These are phyloP conservation scores for Fraxinus platypoda DNA, from an alignment of 305 asterid genomes.

Conservation along the genomic window DNA sequence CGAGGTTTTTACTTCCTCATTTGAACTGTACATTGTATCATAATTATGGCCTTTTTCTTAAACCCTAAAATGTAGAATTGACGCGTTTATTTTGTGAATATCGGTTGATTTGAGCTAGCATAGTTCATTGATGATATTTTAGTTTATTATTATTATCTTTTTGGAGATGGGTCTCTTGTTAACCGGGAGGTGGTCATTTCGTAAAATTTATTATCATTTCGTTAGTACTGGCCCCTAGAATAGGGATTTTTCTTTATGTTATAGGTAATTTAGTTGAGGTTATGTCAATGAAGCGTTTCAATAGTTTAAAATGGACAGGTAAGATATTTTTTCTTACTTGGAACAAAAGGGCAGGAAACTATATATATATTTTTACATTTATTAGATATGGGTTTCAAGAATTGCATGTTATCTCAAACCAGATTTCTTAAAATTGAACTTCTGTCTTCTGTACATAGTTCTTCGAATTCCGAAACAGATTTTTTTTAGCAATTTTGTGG, in stretches of 20 bases:
- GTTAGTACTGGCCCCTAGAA: background rate
- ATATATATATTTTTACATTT: background rate
- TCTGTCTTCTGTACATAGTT: background rate
- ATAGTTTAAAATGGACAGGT: background rate
- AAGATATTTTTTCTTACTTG: background rate
- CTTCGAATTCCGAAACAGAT: background rate
- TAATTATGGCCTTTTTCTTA: background rate
- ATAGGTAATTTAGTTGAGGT: background rate
- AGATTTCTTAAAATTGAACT: background rate
- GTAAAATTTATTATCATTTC: background rate
- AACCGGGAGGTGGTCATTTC: background rate
- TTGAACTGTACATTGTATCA: background rate
- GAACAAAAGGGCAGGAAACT: background rate
- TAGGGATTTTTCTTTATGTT: background rate
- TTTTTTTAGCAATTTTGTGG: background rate
- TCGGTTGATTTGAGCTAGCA: background rate
- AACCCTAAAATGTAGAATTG: slow-evolving; percentile 12
- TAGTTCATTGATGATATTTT: background rate
- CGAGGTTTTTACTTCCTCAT: slow-evolving; percentile 27
- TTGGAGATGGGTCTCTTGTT: background rate
- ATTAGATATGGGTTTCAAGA: background rate
- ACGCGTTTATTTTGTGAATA: background rate
- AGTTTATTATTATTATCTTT: background rate
- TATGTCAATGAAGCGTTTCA: background rate
- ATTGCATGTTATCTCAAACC: background rate